These are phyloP conservation scores for Puccinia triticina DNA, from an alignment of 1,284 basidiomycete species.

Conservation along the genomic window DNA sequence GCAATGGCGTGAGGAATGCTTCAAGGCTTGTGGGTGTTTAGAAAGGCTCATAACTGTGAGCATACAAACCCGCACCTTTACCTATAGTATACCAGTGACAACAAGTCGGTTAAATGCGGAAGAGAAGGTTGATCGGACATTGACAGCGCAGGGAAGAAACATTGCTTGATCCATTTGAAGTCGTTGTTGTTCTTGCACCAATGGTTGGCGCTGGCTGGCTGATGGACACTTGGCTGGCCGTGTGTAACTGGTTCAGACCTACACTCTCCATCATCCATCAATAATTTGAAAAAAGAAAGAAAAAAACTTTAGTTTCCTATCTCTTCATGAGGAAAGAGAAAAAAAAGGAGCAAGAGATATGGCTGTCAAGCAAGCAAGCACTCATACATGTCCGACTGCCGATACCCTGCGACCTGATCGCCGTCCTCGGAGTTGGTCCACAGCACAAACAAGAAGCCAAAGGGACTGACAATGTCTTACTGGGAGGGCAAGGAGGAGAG, in stretches of 20 bases:
- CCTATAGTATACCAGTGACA: too few species aligned
- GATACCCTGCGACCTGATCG: slow-evolving; percentile 49
- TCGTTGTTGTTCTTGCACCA: too few species aligned
- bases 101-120: too few species aligned
- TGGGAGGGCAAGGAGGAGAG: neutral
- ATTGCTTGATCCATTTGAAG: too few species aligned
- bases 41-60: too few species aligned
- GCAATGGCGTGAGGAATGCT: too few species aligned
- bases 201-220: neutral
- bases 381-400: slow-evolving; percentile 46
- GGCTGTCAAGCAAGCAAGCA: slow-evolving; percentile 41
- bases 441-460: slow-evolving; percentile 36
- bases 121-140: slow-evolving; percentile 48
- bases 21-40: too few species aligned
- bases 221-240: slow-evolving; percentile 40
- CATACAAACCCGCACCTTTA: too few species aligned
- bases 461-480: slow-evolving; percentile 24
- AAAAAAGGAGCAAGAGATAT: neutral
- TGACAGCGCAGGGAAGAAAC: slow-evolving; percentile 10
- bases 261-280: too few species aligned
- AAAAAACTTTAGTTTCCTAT: neutral
- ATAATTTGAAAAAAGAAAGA: too few species aligned
- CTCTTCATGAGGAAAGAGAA: neutral
- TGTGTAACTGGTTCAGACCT: slow-evolving; percentile 50
- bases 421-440: slow-evolving; percentile 47